Base-by-base conservation (phyloP, 2,329 filamentous ascomycete genomes). In the Cadophora sp. region DNA sequence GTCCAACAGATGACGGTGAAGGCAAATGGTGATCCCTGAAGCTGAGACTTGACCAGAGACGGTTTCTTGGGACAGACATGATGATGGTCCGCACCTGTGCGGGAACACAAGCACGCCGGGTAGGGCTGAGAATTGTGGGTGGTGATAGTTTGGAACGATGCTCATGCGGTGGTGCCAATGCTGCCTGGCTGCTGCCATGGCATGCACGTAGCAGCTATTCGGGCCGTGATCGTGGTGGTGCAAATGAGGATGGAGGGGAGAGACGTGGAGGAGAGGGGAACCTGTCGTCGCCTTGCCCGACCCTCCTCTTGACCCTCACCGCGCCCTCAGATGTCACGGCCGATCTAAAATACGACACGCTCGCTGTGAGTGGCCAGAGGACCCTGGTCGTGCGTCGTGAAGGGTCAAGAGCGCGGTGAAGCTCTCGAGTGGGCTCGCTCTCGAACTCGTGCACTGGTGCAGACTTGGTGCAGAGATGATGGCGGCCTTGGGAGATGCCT, bases 111-210 rank as follows among this genome's bases (percentile, higher is more conserved):
- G 30, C 53, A 62, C 43, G 61, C 68, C 71, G 71, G 71, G 71
- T 72, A 72, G 70, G 71, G 71, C 71, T 72, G 71, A 72, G 39
- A 53, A 18, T 48, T 20, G 61, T 55, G 61, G 51, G 36, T 45
- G 36, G 41, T 61, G 45, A 48, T 41, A 30, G 18, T 55, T 56
- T 47, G 36, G 62, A 51, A 47, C 20, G 51, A 64, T 24, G 43
- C 24, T 56, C 50, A 58, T 56, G 51, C 50, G 22, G 36, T 36
- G 14, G 20, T 11, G 62, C 27, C 55, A 55, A 36, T 60, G 55
- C 27, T 60, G 55, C 27, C 59, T 62, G 58, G 58, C 24, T 53
- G 24, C 33, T 53, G 33, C 30, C 55, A 9, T 39, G 36, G 8
- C 22, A 60, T 60, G 58, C 33, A 14, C 50, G 13, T 30, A 33